phyloP scores from a whole-genome alignment of 805 yeast genomes.

The Teunomyces lycoperdinae region DNA sequence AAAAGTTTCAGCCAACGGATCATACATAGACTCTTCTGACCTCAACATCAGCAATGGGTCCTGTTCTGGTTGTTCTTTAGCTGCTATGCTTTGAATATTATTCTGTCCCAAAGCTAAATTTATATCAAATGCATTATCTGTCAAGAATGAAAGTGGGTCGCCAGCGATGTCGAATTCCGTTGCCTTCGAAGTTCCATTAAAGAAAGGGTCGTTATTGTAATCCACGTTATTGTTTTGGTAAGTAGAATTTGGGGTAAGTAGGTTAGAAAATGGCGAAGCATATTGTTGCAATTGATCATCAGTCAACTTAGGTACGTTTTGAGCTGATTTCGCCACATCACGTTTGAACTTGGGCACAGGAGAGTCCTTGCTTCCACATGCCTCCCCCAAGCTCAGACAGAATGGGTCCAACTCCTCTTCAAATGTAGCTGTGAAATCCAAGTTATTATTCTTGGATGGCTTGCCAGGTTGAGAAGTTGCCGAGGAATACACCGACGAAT shows the following conservation, averaged over 20 bases:
- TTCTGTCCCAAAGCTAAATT: constrained; percentile 44
- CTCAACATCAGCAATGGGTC: constrained; percentile 45
- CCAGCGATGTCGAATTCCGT: constrained; percentile 5
- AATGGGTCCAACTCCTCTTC: constrained; percentile 73
- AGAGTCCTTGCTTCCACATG: constrained; percentile 73
- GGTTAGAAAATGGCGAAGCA: constrained; percentile 20
- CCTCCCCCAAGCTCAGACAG: constrained; percentile 72
- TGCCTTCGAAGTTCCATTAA: constrained; percentile 7
- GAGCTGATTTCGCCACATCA: constrained; percentile 5
- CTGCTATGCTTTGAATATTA: neutral
- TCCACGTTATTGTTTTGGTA: constrained; percentile 17
- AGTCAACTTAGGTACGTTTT: neutral
- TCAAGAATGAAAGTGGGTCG: constrained; percentile 48
- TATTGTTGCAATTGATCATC: constrained; percentile 8
- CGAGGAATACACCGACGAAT: constrained; percentile 18
- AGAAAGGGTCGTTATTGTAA: constrained; percentile 17
- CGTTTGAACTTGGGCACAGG: constrained; percentile 57
- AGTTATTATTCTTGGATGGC: neutral
- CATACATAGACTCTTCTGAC: constrained; percentile 56
- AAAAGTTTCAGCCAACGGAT: constrained; percentile 45
- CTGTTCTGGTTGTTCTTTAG: constrained; percentile 9
- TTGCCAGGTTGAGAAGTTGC: constrained; percentile 4
- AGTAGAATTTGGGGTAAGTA: constrained; percentile 17
- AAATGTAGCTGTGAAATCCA: constrained; percentile 28
- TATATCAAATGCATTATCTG: constrained; percentile 52